phyloP scores from a whole-genome alignment of 2,329 filamentous ascomycete species.

The Colletotrichum lupini region DNA sequence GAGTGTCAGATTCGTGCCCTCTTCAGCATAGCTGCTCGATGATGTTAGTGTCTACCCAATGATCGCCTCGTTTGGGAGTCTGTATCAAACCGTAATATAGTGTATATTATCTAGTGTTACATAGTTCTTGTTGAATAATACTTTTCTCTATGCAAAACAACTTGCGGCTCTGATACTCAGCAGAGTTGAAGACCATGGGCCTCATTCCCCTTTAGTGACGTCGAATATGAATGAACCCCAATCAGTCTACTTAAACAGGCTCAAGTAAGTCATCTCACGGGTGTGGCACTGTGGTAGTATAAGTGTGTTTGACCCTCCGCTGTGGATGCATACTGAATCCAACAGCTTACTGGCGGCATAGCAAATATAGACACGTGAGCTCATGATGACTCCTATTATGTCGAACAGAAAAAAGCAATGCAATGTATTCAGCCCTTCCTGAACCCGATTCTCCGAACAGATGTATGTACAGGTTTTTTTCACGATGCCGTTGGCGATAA shows the following conservation, averaged over 20 bases:
- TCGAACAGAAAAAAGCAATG: slow-evolving; percentile 36
- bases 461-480: slow-evolving; percentile 55
- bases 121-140: background rate
- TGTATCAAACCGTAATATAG: background rate
- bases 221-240: too few species aligned
- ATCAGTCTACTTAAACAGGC: too few species aligned
- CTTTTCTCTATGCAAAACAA: background rate
- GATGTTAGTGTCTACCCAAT: background rate
- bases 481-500: slow-evolving; percentile 36
- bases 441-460: slow-evolving; percentile 48
- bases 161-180: background rate
- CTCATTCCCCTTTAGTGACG: background rate
- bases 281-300: too few species aligned
- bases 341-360: too few species aligned
- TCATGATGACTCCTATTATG: too few species aligned
- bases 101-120: background rate
- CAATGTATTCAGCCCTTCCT: slow-evolving; percentile 43
- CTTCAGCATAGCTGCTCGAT: background rate
- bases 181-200: background rate
- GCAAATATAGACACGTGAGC: background rate
- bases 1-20: background rate
- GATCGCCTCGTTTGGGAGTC: background rate
- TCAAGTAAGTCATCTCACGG: too few species aligned
- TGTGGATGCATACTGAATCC: too few species aligned
- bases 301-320: too few species aligned